Evolutionary conservation across 75 land plant genomes (phyloP), one percentile per base, ranked within the genome.

Genomic region (Pinus tabuliformis): DNA sequence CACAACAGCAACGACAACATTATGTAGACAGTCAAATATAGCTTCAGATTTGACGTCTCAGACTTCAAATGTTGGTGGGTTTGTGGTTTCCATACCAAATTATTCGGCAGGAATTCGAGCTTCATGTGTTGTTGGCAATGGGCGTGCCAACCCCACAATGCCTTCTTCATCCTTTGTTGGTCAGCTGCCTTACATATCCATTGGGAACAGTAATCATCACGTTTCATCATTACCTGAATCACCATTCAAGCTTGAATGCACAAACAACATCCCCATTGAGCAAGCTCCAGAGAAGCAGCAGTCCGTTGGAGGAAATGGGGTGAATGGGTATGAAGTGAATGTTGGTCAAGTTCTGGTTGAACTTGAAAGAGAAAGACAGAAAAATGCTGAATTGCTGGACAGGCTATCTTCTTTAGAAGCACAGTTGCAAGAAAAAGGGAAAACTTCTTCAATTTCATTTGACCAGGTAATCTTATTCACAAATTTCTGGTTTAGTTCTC

Each of bases 361-460:
- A 74, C 80, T 85, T 28, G 74, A 85, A 70, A 82, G 77, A 57
- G 86, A 85, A 57, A 66, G 86, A n/a, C 80, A 78, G 52, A 85
- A 78, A 61, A 85, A 85, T 78, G 83, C 80, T 17, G 84, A 81
- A 70, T 81, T 85, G 49, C 22, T 77, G 70, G 86, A 79, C 39
- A 82, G 81, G 70, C 70, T 85, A 61, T 82, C 80, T 28, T 70
- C 79, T n/a, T 79, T 85, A 70, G 86, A 85, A 71, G 84, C 86
- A 13, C 64, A 85, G 79, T 70, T 85, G 75, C 77, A 78, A 18
- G 77, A 62, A 24, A 78, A 79, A 52, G 74, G 78, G 58, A 57
- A 57, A 42, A 1, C 71, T 68, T 63, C 66, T 24, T 45, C 82
- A 70, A 76, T 77, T 76, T 70, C 14, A 73, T 61, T 21, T 73